Evolutionary conservation across 2,329 filamentous ascomycete genomes (phyloP), one percentile per base, ranked within the genome.

Genomic region (Geoglossum cookeanum): DNA sequence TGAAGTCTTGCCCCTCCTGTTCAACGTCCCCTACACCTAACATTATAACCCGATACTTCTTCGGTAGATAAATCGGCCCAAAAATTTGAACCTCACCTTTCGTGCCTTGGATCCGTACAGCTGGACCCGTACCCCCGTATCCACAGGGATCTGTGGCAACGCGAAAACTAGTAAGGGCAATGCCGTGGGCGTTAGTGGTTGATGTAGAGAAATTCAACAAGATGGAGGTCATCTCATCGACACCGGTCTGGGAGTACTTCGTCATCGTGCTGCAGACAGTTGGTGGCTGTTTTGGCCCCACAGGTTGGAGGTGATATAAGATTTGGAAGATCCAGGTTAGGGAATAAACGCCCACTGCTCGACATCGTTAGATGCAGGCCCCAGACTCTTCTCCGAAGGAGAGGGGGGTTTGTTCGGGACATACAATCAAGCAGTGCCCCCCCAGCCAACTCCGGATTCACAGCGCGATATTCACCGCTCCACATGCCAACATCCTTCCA

Each of bases 81-180:
- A 77, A 78, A 60, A 94, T 83, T 65, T 91, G 85, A 63, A 94
- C 87, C 72, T 94, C 88, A 60, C 88, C 88, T 61, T 79, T 76
- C 37, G 83, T 80, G 45, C 88, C 88, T 70, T 91, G 85, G 63
- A 94, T 87, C 61, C 85, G 82, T 66, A 91, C 83, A 17, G 82
- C 75, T 0, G 87, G 81, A 0, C 79, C 77, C 42, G 76, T 76
- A 15, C 74, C 77, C 62, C 77, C 76, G 57, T 78, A 71, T 9
- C 74, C 75, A 64, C 84, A 80, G 13, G 82, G 75, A 65, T 85
- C 77, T 49, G 79, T 77, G 58, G 72, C 72, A 33, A 84, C 71
- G 56, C 81, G 80, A 59, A 90, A 68, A 51, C 75, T 75, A 0
- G 84, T 85, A 60, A 81, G 78, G 22, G 83, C 85, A 55, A 94